These are phyloP conservation scores for Ceratocystiopsis sp. DNA, from an alignment of 2,329 filamentous ascomycete genomes.

Conservation along the genomic window DNA sequence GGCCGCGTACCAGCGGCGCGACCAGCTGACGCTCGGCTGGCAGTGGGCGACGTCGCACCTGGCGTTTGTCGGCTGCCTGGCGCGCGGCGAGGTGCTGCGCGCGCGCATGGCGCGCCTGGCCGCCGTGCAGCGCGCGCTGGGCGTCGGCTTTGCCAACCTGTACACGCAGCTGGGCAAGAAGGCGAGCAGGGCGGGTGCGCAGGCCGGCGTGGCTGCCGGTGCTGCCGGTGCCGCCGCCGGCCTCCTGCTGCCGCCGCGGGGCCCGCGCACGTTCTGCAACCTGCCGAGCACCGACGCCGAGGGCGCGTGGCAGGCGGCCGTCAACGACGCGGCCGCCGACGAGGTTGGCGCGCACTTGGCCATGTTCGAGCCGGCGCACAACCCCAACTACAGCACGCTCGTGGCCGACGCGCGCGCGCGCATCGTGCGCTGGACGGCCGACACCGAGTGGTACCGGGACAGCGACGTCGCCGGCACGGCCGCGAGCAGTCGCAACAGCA, in stretches of 20 bases:
- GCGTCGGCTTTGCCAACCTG: constrained; percentile 67
- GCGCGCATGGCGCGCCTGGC: constrained; percentile 53
- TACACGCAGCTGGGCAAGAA: constrained; percentile 69
- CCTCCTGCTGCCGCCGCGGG: constrained; percentile 39
- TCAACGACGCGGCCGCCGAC: constrained; percentile 65
- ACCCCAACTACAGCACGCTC: constrained; percentile 55
- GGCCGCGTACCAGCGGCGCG: constrained; percentile 72
- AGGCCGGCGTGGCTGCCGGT: constrained; percentile 18
- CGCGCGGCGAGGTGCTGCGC: constrained; percentile 65
- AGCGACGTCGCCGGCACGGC: constrained; percentile 16
- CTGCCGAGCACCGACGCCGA: constrained; percentile 37
- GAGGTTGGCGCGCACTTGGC: constrained; percentile 68
- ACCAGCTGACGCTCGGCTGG: constrained; percentile 60
- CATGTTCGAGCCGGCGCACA: constrained; percentile 58
- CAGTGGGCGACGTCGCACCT: constrained; percentile 79
- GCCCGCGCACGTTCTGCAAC: constrained; percentile 76
- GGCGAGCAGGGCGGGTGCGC: constrained; percentile 25
- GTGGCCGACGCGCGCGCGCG: constrained; percentile 46
- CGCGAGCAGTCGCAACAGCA: background rate
- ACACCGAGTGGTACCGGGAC: constrained; percentile 49
- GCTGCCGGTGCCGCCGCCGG: too few relatives aligned
- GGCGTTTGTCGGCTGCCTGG: constrained; percentile 81
- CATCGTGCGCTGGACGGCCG: constrained; percentile 46
- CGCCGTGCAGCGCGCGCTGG: constrained; percentile 44
- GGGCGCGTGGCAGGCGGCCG: constrained; percentile 43